phyloP scores from a whole-genome alignment of 148 eudicot species.

The Vaccinium darrowii region DNA sequence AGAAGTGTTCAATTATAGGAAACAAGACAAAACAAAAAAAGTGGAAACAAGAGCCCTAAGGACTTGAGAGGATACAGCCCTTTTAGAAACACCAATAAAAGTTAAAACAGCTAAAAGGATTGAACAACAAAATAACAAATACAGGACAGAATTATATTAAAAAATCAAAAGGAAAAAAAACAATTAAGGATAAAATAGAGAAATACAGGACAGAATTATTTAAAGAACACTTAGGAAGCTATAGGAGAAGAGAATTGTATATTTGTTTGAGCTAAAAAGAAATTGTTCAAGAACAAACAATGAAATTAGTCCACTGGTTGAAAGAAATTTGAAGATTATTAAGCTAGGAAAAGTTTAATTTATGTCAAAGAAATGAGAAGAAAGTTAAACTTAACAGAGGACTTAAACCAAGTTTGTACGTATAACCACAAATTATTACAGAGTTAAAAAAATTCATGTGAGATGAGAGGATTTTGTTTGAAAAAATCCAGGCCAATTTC shows the following conservation, averaged over 20 bases:
- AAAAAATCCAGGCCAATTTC: background rate
- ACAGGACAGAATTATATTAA: constrained; percentile 2
- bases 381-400: background rate
- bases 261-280: background rate
- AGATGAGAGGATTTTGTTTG: background rate
- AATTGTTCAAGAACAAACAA: too few relatives aligned
- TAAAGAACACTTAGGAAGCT: background rate
- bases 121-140: constrained; percentile 17
- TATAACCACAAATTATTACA: too few relatives aligned
- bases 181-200: background rate
- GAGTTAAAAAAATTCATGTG: too few relatives aligned
- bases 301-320: background rate
- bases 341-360: background rate
- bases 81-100: constrained; percentile 9
- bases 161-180: background rate
- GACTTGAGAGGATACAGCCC: constrained; percentile 13
- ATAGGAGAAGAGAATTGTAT: background rate
- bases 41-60: constrained; percentile 22
- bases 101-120: background rate
- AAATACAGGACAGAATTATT: background rate
- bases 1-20: constrained; percentile 33
- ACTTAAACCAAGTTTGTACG: background rate
- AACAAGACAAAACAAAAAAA: constrained; percentile 34
- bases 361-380: background rate
- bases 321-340: too few relatives aligned